These are phyloP conservation scores for Lepidopterella palustris DNA, from an alignment of 495 filamentous ascomycete genomes.

Conservation along the genomic window DNA sequence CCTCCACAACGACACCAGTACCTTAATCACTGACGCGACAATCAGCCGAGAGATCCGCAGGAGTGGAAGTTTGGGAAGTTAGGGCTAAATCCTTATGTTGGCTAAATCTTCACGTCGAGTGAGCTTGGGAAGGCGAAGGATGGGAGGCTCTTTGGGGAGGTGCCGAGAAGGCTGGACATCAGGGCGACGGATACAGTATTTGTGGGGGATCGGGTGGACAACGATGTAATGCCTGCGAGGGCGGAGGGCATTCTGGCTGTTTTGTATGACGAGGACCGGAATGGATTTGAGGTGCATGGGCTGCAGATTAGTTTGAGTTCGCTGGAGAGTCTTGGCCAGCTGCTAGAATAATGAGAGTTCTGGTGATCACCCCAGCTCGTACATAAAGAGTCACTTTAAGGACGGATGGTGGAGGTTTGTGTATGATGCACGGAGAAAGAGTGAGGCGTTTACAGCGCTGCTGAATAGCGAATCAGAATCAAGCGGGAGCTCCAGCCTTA, in stretches of 20 bases:
- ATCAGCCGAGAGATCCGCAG: conserved; percentile 38
- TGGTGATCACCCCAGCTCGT: no score
- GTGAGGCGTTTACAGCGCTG: background rate
- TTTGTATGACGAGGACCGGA: background rate
- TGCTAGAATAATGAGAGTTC: no score
- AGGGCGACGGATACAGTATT: background rate
- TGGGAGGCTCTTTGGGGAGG: conserved; percentile 34
- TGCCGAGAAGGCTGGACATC: background rate
- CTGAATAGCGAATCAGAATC: background rate
- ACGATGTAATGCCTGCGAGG: background rate
- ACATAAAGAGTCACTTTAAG: no score
- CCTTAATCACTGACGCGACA: conserved; percentile 3
- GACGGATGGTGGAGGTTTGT: no score
- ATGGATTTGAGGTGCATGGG: background rate
- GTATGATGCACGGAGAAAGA: no score
- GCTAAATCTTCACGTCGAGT: conserved; percentile 38
- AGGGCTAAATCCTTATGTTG: conserved; percentile 32
- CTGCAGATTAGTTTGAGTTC: no score
- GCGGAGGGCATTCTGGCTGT: background rate
- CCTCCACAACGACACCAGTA: background rate
- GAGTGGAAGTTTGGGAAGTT: conserved; percentile 36
- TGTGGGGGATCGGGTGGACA: background rate
- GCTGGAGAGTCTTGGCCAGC: no score
- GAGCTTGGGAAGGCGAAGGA: conserved; percentile 34
- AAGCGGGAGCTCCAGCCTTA: no score